Evolutionary conservation across 495 filamentous ascomycete genomes (phyloP), one percentile per base, ranked within the genome.

Genomic region (Neurospora sp.): DNA sequence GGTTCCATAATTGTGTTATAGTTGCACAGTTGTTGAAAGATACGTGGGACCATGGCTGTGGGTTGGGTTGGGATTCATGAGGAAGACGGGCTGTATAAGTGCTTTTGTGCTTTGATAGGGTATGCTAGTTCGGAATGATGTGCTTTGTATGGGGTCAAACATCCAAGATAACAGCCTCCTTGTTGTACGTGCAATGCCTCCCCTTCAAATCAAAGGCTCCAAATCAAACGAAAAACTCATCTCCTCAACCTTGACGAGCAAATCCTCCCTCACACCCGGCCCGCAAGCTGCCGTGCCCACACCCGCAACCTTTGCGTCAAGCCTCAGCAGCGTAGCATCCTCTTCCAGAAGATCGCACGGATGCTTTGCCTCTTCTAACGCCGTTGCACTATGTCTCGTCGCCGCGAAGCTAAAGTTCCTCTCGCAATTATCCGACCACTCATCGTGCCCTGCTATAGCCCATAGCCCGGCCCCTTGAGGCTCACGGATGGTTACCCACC

Each of bases 281-380:
- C 89, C 89, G 78, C 88, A 90, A 20, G 85, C 85, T 22, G 83
- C 89, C n/a, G 84, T 90, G 3, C 89, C 89, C 0, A 91, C 79
- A 0, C 88, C 89, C 71, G 85, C 84, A 71, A 86, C 84, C 40
- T 78, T 81, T 8, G 81, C 85, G 83, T 91, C 89, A 5, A 91
- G 78, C 71, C 89, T 81, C 72, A 92, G 61, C 61, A 89, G 78
- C 35, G 89, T 85, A 61, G 81, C 83, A 42, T 82, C 81, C 73
- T 81, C 79, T 68, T 82, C 83, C 0, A 76, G 80, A 65, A 92
- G 80, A 75, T 92, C 88, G 73, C 86, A 82, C 0, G 88, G 88
- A 77, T 91, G 89, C 65, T 79, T 83, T 37, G 88, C 88, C 18
- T 80, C 78, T 71, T 90, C 85, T 31, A 91, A 74, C 68, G 83